Conservation (phyloP, 139 green algal genomes). For the Nannochloris sp. region DNA sequence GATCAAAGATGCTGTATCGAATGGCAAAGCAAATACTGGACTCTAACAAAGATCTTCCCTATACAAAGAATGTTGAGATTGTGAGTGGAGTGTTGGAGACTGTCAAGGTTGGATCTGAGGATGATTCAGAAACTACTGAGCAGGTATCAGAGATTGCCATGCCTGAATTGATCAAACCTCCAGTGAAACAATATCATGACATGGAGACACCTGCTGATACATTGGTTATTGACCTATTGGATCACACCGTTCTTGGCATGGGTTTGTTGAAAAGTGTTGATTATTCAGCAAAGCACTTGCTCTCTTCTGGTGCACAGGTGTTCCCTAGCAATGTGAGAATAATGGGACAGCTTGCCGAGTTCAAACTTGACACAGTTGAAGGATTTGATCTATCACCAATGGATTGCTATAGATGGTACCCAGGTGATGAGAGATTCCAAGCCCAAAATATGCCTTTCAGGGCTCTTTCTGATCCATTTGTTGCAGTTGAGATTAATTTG, state of each 20-base stretch:
- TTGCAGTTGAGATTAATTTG: slow-evolving; percentile 41
- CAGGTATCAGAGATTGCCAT: not conserved
- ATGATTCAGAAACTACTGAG: not conserved
- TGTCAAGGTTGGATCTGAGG: not conserved
- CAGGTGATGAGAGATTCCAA: slow-evolving; percentile 37
- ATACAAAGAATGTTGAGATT: slow-evolving; percentile 9
- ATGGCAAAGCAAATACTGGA: slow-evolving; percentile 46
- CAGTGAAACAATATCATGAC: slow-evolving; percentile 9
- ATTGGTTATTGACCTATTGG: slow-evolving; percentile 50
- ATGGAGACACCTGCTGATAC: slow-evolving; percentile 33
- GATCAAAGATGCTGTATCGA: slow-evolving; percentile 47
- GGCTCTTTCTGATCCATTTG: slow-evolving; percentile 40
- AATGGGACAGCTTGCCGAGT: slow-evolving; percentile 32
- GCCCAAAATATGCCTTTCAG: slow-evolving; percentile 23
- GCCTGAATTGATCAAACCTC: not conserved
- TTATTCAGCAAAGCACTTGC: slow-evolving; percentile 32
- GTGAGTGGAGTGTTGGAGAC: not conserved
- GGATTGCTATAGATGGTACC: slow-evolving; percentile 66
- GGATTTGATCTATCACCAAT: slow-evolving; percentile 60
- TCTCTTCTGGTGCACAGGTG: slow-evolving; percentile 24
- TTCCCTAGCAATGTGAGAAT: slow-evolving; percentile 27
- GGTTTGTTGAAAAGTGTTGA: slow-evolving; percentile 40
- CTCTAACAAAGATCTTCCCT: slow-evolving; percentile 25
- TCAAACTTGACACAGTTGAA: slow-evolving; percentile 24
- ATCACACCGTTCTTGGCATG: slow-evolving; percentile 46